Conservation (phyloP, 345 rosid genomes). For the Camelina neglecta region DNA sequence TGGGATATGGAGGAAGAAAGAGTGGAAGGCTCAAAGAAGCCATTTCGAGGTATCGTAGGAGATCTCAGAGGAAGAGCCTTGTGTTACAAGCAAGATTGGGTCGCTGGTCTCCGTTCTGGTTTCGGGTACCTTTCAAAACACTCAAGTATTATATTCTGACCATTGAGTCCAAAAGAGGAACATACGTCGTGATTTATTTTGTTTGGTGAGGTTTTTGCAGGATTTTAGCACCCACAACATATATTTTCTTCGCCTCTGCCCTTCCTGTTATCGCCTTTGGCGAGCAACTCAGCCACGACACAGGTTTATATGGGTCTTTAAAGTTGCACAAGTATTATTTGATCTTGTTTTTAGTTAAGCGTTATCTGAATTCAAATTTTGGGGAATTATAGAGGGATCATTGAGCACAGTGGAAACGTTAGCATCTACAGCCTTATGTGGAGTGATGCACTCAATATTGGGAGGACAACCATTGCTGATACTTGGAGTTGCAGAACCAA, state of each 20-base stretch:
- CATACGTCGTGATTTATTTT: neutral
- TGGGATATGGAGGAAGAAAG: slow-evolving; percentile 36
- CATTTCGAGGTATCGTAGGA: slow-evolving; percentile 55
- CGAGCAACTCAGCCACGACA: slow-evolving; percentile 73
- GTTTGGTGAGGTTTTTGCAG: slow-evolving; percentile 39
- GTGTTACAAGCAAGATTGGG: slow-evolving; percentile 79
- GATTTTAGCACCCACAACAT: slow-evolving; percentile 79
- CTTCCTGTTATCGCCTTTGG: slow-evolving; percentile 90
- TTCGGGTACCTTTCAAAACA: slow-evolving; percentile 45
- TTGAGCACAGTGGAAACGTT: slow-evolving; percentile 77
- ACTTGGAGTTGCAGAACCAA: slow-evolving; percentile 92
- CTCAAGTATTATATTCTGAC: neutral
- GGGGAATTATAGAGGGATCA: slow-evolving; percentile 56
- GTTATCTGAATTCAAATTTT: neutral
- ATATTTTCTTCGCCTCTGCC: slow-evolving; percentile 81
- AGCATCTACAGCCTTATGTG: slow-evolving; percentile 78
- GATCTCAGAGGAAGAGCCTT: slow-evolving; percentile 66
- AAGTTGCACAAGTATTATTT: slow-evolving; percentile 15
- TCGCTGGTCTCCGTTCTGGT: slow-evolving; percentile 58
- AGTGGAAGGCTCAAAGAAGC: slow-evolving; percentile 52
- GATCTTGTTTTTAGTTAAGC: neutral
- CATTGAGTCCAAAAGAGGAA: neutral
- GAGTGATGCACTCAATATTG: slow-evolving; percentile 72
- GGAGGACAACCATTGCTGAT: slow-evolving; percentile 87
- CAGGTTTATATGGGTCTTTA: slow-evolving; percentile 46